Evolutionary conservation across 208 protist species (phyloP).

Genomic region (Acanthamoeba polyphaga): DNA sequence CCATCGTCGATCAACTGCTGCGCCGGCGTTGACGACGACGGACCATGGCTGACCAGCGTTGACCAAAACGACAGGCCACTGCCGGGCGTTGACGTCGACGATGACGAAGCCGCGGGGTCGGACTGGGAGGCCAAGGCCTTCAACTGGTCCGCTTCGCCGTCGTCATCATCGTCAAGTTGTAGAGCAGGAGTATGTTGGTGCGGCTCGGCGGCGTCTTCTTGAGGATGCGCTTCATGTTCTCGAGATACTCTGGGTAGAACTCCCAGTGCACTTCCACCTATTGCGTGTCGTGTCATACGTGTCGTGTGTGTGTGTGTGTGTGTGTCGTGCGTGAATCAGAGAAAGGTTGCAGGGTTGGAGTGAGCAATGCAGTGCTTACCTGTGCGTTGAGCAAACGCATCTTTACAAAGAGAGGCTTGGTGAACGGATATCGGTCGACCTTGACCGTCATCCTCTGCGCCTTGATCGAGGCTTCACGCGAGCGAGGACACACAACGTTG

Average conservation of each 20-base stretch:
- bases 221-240: constrained; percentile 48
- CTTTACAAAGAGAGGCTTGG: constrained; percentile 1
- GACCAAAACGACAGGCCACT: neutral
- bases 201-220: constrained; percentile 39
- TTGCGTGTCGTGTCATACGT: neutral
- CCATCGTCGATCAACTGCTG: neutral
- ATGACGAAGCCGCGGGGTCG: neutral
- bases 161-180: constrained; percentile 38
- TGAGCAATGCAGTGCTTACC: neutral
- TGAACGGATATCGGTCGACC: constrained; percentile 34
- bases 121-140: neutral
- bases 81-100: neutral
- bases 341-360: too few species aligned
- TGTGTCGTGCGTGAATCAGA: neutral
- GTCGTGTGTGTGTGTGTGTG: neutral
- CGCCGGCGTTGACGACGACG: neutral
- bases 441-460: constrained; percentile 43
- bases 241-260: constrained; percentile 12
- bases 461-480: constrained; percentile 16
- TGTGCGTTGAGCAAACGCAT: constrained; percentile 43
- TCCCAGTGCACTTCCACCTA: constrained; percentile 51
- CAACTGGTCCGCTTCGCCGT: neutral
- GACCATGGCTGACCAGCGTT: neutral
- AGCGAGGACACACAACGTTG: neutral
- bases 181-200: constrained; percentile 46